Evolutionary conservation across 768 basidiomycete species (phyloP), one percentile per base, ranked within the genome.

Genomic region (Sarcodon sp.): DNA sequence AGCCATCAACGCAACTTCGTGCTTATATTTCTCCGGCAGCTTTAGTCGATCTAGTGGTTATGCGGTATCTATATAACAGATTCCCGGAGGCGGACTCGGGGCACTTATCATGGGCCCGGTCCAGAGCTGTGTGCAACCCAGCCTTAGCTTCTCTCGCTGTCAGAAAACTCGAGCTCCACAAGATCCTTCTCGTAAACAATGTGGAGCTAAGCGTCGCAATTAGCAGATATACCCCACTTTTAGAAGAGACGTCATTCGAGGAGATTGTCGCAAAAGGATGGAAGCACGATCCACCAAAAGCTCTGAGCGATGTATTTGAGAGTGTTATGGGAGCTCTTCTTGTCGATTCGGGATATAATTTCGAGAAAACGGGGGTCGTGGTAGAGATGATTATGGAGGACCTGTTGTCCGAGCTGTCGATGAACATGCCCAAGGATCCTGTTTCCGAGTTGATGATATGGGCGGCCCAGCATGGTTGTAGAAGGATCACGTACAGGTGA

Each of bases 201-300:
- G 63, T 80, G 13, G 75, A 82, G 38, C 71, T 93, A 35, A 83
- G 70, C 54, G 63, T 68, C 9, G 79, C 83, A 6, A 82, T 91
- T 50, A 57, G 68, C 15, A 66, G 70, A 16, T 80, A 80, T 39
- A 75, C 78, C 3, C 79, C 80, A 0, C 57, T 80, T 18, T 70
- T 91, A 1, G 67, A 75, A 53, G 61, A 65, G 0, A 67, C 79
- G 41, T 67, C 79, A 0, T 71, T 69, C 0, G 70, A 73, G 44
- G 77, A 85, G 43, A 77, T 87, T 15, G 73, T 89, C 41, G 60
- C 72, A 10, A 70, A 74, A 34, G 79, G 83, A 6, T 92, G 88
- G 89, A 76, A 77, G 55, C 83, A 80, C 52, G 83, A 89, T 55
- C 87, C 89, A 7, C 89, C 91, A 0, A 94, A 94, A 63, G 81